Conservation (phyloP, 345 rosid genomes). For the Ricinus communis region DNA sequence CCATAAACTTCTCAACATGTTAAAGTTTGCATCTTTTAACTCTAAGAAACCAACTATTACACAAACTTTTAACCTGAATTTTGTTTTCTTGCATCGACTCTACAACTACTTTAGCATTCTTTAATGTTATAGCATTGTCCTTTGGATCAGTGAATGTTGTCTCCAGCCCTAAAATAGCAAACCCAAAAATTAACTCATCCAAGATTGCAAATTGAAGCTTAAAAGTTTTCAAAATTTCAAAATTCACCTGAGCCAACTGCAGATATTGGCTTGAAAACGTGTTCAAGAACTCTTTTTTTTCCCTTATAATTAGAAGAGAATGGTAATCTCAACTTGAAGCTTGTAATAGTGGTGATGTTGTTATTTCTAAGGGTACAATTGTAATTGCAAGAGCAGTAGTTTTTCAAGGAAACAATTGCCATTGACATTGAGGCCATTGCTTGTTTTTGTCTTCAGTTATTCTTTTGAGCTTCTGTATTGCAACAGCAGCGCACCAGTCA, state of each 20-base stretch:
- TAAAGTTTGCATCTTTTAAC: no score
- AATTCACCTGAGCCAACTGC: constrained; percentile 50
- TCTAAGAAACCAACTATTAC: not conserved
- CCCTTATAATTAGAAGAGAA: constrained; percentile 2
- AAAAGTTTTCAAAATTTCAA: not conserved
- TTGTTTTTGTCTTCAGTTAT: not conserved
- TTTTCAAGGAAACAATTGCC: not conserved
- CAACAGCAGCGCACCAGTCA: no score
- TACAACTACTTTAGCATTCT: constrained; percentile 45
- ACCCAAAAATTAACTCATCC: not conserved
- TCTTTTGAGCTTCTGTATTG: not conserved
- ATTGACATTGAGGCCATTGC: constrained; percentile 10
- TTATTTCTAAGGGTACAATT: not conserved
- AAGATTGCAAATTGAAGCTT: not conserved
- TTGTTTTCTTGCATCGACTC: constrained; percentile 47
- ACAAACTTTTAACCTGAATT: constrained; percentile 39
- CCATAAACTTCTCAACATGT: not conserved
- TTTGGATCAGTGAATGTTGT: constrained; percentile 47
- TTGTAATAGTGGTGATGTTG: not conserved
- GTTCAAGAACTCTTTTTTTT: constrained; percentile 5
- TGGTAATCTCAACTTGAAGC: constrained; percentile 18
- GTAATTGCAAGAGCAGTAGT: not conserved
- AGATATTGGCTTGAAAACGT: constrained; percentile 32
- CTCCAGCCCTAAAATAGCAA: constrained; percentile 40
- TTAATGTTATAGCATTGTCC: constrained; percentile 39